phyloP scores from a whole-genome alignment of 2,329 filamentous ascomycete species.

The Cladosporium cucumerinum region DNA sequence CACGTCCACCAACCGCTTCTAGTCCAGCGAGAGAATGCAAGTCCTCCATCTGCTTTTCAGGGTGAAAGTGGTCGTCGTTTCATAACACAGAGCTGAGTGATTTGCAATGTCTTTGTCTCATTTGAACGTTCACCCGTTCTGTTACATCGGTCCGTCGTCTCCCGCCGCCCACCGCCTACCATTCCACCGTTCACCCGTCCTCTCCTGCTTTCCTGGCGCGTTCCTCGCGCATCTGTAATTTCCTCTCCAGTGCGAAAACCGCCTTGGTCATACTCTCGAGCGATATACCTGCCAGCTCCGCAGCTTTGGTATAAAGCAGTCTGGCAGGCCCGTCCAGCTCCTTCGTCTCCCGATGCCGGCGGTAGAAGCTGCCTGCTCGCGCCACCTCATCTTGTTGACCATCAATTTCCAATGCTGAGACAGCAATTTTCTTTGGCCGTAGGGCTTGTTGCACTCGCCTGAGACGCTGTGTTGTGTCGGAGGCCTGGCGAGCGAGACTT shows the following conservation, averaged over 20 bases:
- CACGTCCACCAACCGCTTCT: neutral
- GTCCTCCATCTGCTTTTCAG: no score
- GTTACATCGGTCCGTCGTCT: neutral
- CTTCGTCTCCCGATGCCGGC: constrained; percentile 45
- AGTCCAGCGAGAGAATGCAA: neutral
- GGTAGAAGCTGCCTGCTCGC: constrained; percentile 52
- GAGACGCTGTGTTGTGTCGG: constrained; percentile 34
- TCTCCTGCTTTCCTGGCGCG: constrained; percentile 27
- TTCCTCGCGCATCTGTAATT: constrained; percentile 40
- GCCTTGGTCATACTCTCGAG: constrained; percentile 50
- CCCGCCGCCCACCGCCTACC: neutral
- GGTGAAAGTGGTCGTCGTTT: no score
- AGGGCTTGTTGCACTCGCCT: constrained; percentile 44
- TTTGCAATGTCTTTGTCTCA: neutral
- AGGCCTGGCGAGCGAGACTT: constrained; percentile 14
- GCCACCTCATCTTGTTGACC: constrained; percentile 26
- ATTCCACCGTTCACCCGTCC: neutral
- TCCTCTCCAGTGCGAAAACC: constrained; percentile 50
- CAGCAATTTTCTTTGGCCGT: constrained; percentile 38
- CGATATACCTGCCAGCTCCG: constrained; percentile 49
- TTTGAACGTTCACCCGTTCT: neutral
- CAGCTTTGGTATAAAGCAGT: constrained; percentile 51
- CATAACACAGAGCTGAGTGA: neutral
- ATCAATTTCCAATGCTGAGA: constrained; percentile 28
- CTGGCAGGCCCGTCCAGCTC: constrained; percentile 45